Conservation (phyloP, 768 basidiomycete genomes). For the Xanthoconium stramineum region DNA sequence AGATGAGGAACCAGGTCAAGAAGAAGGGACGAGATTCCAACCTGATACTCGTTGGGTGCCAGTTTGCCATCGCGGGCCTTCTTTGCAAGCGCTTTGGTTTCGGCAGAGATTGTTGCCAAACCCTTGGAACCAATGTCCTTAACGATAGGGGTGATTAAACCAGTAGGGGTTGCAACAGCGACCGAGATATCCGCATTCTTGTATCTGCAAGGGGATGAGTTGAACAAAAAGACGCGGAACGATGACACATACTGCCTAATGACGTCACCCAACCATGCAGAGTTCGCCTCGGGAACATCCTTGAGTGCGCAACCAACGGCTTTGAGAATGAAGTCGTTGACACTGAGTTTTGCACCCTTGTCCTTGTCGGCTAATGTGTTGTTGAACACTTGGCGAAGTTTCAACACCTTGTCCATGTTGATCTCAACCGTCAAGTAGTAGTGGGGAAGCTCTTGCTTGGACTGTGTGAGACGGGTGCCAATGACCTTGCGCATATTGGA, state of each 20-base stretch:
- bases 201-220: slow-evolving; percentile 51
- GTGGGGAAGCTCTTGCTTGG: slow-evolving; percentile 93
- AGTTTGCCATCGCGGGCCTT: slow-evolving; percentile 97
- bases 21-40: slow-evolving; percentile 25
- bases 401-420: slow-evolving; percentile 94
- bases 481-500: slow-evolving; percentile 95
- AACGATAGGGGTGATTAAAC: slow-evolving; percentile 96
- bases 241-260: slow-evolving; percentile 77
- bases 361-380: slow-evolving; percentile 80
- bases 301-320: slow-evolving; percentile 85
- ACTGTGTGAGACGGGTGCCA: slow-evolving; percentile 84
- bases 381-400: slow-evolving; percentile 96
- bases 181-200: slow-evolving; percentile 96
- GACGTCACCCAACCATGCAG: slow-evolving; percentile 94
- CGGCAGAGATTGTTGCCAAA: slow-evolving; percentile 86
- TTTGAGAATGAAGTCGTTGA: slow-evolving; percentile 98
- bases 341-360: slow-evolving; percentile 88
- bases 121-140: slow-evolving; percentile 93
- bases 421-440: slow-evolving; percentile 95
- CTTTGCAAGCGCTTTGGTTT: slow-evolving; percentile 89
- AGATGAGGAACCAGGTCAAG: neutral
- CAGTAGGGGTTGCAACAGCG: slow-evolving; percentile 93
- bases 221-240: neutral
- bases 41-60: slow-evolving; percentile 94
- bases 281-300: slow-evolving; percentile 97